phyloP scores from a whole-genome alignment of 192 early-diverging fungal species.

The Rhizophagus prolifer region DNA sequence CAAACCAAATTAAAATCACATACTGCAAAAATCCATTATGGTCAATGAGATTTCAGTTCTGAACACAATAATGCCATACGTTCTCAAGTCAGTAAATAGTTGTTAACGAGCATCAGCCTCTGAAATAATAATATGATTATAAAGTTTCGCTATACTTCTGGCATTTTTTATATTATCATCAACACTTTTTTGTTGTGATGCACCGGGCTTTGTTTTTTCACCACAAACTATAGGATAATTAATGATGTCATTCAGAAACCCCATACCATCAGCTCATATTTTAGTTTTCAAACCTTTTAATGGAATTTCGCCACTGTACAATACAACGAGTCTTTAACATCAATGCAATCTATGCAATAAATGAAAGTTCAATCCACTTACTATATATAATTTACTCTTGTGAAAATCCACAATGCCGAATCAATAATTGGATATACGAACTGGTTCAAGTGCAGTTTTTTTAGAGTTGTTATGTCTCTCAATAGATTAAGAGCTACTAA shows the following conservation, averaged over 20 bases:
- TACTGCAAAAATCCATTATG: slow-evolving; percentile 25
- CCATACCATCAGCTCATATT: not conserved
- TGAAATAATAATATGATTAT: not conserved
- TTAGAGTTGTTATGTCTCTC: not conserved
- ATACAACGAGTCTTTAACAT: not conserved
- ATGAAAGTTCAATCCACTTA: not conserved
- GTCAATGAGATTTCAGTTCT: slow-evolving; percentile 9
- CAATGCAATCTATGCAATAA: not conserved
- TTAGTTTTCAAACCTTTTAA: not conserved
- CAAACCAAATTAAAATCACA: not conserved
- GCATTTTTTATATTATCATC: slow-evolving; percentile 10
- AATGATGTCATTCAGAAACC: not conserved
- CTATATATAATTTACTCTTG: not conserved
- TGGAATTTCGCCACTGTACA: not conserved
- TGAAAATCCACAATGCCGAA: slow-evolving; percentile 1
- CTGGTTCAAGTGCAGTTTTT: not conserved
- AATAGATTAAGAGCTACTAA: slow-evolving; percentile 2
- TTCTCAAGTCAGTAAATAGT: not conserved
- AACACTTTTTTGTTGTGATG: not conserved
- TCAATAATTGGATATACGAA: slow-evolving; percentile 10
- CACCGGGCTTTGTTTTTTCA: not conserved
- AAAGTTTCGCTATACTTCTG: not conserved
- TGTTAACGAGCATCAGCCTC: not conserved
- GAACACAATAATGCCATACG: not conserved
- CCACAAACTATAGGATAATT: slow-evolving; percentile 2